Conservation (phyloP, 2,329 filamentous ascomycete species). For the Scytalidium lignicola region DNA sequence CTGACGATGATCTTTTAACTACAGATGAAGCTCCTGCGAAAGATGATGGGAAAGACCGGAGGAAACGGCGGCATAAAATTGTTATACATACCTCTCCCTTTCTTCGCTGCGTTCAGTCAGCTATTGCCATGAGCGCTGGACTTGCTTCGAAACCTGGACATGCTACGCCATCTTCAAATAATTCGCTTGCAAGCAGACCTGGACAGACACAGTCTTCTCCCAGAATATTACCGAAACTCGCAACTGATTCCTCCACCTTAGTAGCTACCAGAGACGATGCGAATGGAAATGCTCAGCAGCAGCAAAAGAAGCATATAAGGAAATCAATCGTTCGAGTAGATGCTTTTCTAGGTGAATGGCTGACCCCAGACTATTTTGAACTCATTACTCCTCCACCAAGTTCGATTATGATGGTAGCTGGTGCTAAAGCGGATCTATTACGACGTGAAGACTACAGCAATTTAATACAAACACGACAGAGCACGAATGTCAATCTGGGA, state of each 20-base stretch:
- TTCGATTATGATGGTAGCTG: slow-evolving; percentile 80
- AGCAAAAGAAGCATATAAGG: slow-evolving; percentile 31
- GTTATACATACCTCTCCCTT: slow-evolving; percentile 94
- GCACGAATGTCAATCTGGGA: slow-evolving; percentile 25
- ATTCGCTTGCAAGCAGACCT: slow-evolving; percentile 9
- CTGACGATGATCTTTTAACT: slow-evolving; percentile 12
- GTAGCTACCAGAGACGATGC: slow-evolving; percentile 19
- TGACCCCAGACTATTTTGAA: slow-evolving; percentile 89
- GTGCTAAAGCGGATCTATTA: slow-evolving; percentile 82
- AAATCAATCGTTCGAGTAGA: slow-evolving; percentile 74
- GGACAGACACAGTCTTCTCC: slow-evolving; percentile 23
- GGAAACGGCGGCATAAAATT: slow-evolving; percentile 64
- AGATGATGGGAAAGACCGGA: slow-evolving; percentile 23
- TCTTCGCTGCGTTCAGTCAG: slow-evolving; percentile 86
- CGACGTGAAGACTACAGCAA: slow-evolving; percentile 64
- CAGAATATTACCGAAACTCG: slow-evolving; percentile 18
- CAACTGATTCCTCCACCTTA: slow-evolving; percentile 22
- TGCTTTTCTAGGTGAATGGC: slow-evolving; percentile 92
- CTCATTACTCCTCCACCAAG: slow-evolving; percentile 84
- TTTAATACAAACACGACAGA: slow-evolving; percentile 20
- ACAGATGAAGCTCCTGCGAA: slow-evolving; percentile 17
- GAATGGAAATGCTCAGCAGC: slow-evolving; percentile 9
- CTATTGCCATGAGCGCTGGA: slow-evolving; percentile 80
- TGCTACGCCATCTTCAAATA: slow-evolving; percentile 21
- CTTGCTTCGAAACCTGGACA: slow-evolving; percentile 58